These are phyloP conservation scores for Acer yangbiense DNA, from an alignment of 345 rosid species.

Conservation along the genomic window DNA sequence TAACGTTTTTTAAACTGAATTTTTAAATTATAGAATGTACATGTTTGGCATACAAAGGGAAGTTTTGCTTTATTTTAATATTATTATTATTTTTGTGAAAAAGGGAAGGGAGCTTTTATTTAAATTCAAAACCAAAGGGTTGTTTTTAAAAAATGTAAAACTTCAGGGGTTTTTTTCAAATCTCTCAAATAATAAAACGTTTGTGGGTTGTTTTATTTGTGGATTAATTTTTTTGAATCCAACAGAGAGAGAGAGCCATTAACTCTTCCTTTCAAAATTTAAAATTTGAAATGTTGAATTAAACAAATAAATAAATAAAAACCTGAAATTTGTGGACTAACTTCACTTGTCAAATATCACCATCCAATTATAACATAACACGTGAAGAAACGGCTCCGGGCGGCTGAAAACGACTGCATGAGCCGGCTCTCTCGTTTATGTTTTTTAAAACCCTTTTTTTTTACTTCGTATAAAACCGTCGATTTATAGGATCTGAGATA, in stretches of 20 bases:
- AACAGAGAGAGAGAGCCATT: neutral
- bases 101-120: too few relatives aligned
- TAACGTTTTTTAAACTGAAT: too few relatives aligned
- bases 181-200: too few relatives aligned
- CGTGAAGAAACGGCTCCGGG: constrained; percentile 17
- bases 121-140: too few relatives aligned
- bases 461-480: constrained; percentile 1
- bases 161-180: too few relatives aligned
- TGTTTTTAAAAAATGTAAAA: too few relatives aligned
- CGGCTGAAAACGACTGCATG: constrained; percentile 28
- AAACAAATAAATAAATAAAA: neutral
- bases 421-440: constrained; percentile 17
- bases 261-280: constrained; percentile 22
- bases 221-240: neutral
- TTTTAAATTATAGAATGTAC: too few relatives aligned
- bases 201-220: neutral
- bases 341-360: neutral
- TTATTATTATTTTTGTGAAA: too few relatives aligned
- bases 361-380: constrained; percentile 24
- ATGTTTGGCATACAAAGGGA: too few relatives aligned
- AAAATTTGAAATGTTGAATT: constrained; percentile 18
- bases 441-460: neutral
- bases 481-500: constrained; percentile 14
- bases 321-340: neutral
- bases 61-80: too few relatives aligned